These are phyloP conservation scores for Carex cristatella DNA, from an alignment of 176 grass and related monocot species.

Conservation along the genomic window DNA sequence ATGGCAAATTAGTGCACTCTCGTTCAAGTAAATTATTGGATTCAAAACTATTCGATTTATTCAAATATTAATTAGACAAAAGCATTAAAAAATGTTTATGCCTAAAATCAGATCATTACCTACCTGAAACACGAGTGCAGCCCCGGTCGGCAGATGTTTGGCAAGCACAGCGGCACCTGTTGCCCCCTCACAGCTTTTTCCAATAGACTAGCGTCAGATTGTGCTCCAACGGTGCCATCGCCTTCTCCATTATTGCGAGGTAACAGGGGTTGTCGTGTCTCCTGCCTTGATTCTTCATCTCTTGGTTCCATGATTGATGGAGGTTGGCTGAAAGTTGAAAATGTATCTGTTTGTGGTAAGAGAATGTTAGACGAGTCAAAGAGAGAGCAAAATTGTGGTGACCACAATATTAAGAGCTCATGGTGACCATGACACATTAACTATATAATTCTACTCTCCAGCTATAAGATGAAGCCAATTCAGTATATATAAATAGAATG, in stretches of 20 bases:
- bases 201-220: not conserved
- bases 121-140: conserved; percentile 9
- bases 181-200: conserved; percentile 7
- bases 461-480: not conserved
- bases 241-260: not conserved
- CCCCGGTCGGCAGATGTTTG: conserved; percentile 17
- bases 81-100: no score
- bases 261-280: conserved; percentile 8
- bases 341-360: not conserved
- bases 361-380: not conserved
- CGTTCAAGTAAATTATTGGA: not conserved
- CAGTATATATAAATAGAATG: not conserved
- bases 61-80: no score
- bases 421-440: not conserved
- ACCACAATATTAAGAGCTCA: not conserved
- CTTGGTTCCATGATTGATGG: conserved; percentile 7
- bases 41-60: no score
- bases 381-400: not conserved
- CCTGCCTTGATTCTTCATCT: not conserved
- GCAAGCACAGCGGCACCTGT: conserved; percentile 8
- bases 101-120: not conserved
- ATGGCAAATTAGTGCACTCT: not conserved
- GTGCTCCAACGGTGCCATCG: not conserved
- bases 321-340: not conserved
- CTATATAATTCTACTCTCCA: not conserved